Evolutionary conservation across 352 stramenopile genomes (phyloP), one percentile per base, ranked within the genome.

Genomic region (Phytophthora fragariae): DNA sequence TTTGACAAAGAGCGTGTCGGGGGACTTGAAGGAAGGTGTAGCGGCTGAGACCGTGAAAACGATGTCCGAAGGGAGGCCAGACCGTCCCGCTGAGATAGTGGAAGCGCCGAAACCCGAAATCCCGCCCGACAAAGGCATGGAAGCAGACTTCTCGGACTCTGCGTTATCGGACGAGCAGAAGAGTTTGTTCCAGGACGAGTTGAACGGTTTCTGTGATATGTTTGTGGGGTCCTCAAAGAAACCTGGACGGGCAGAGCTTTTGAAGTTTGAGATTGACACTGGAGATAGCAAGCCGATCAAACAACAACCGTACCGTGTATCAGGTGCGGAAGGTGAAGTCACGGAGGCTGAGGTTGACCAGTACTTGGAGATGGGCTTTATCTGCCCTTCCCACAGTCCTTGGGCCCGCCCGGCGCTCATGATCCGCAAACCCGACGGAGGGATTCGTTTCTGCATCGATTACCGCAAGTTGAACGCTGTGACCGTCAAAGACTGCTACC

Each of bases 401-500:
- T 66, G 33, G 59, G 47, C 59, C 3, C 59, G 59, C 24, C 47
- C 39, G 7, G 58, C 35, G n/a, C 14, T 70, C 0, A 70, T 64
- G 27, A 31, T 31, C 27, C 27, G 27, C 0, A 31, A 31, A 5
- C 27, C 27, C 2, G 27, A 31, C 4, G 63, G 54, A 24, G 54
- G 63, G 6, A 59, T 70, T 19, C 63, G 44, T 1, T 64, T 70
- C 21, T 65, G 64, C 15, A 70, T 70, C 31, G 64, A 70, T 31
- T 70, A 70, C 14, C 29, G 56, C 2, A 19, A 19, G 14, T 15
- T 70, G 19, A 70, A 70, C 35, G 29, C 64, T 2, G 21, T 70
- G 6, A 70, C 55, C 4, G 27, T 64, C 0, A 59, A 64, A 7
- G 64, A 65, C 21, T 65, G 64, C 8, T 65, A 65, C 17, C 31